phyloP scores from a whole-genome alignment of 352 stramenopile species.

The Globisporangium cystogenes region DNA sequence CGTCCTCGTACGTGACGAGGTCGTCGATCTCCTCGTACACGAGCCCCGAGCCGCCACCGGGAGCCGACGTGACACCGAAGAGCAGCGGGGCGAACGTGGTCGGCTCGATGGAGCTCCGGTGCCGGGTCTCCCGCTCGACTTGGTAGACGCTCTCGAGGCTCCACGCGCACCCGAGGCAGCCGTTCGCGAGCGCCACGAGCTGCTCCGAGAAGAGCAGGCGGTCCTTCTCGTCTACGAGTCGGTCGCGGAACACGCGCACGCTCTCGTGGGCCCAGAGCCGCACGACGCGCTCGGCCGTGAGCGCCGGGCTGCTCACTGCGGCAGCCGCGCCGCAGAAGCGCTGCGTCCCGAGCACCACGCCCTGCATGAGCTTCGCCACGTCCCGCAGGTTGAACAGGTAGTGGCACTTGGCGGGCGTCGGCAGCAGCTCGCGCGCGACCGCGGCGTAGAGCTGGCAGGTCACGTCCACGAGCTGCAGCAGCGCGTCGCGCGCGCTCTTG shows the following conservation, averaged over 20 bases:
- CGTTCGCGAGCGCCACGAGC: constrained; percentile 59
- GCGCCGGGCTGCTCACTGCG: too few relatives aligned
- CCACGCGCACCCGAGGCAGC: constrained; percentile 65
- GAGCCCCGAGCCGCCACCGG: neutral
- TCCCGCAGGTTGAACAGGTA: constrained; percentile 86
- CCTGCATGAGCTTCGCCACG: constrained; percentile 75
- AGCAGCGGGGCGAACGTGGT: constrained; percentile 4
- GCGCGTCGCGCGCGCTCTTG: constrained; percentile 47
- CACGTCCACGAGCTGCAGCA: constrained; percentile 48
- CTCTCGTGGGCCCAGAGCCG: constrained; percentile 90
- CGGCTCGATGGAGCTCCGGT: neutral
- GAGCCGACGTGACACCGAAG: constrained; percentile 2
- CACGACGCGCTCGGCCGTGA: constrained; percentile 40
- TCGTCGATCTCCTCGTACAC: constrained; percentile 20
- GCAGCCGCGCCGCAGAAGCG: constrained; percentile 13
- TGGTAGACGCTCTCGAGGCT: constrained; percentile 30
- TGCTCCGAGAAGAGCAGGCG: constrained; percentile 86
- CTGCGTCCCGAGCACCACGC: constrained; percentile 56
- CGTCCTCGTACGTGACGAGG: constrained; percentile 49
- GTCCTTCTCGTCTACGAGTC: constrained; percentile 77
- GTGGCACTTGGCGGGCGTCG: constrained; percentile 76
- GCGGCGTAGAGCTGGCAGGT: constrained; percentile 60
- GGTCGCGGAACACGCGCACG: constrained; percentile 91
- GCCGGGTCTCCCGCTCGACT: constrained; percentile 4
- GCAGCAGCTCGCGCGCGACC: constrained; percentile 48